phyloP scores from a whole-genome alignment of 2,329 filamentous ascomycete genomes.

The Aspergillus sp. region DNA sequence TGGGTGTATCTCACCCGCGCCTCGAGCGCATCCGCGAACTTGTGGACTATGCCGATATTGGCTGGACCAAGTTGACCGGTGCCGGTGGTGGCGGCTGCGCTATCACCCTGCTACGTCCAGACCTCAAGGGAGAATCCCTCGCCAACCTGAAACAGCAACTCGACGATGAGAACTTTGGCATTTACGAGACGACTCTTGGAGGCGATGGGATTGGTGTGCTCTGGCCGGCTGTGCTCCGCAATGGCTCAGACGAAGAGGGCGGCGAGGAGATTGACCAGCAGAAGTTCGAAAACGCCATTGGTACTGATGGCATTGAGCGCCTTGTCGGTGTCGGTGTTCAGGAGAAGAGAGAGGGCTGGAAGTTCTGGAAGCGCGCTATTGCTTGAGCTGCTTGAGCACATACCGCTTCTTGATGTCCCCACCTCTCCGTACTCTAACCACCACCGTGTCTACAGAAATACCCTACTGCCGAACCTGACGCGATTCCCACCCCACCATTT shows the following conservation, averaged over 20 bases:
- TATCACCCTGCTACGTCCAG: constrained; percentile 82
- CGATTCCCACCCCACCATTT: too few species aligned
- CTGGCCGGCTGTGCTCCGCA: constrained; percentile 88
- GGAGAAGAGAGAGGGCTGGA: constrained; percentile 78
- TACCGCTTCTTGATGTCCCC: not conserved
- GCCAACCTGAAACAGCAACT: constrained; percentile 68
- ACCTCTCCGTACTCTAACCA: not conserved
- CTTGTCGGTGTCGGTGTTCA: constrained; percentile 78
- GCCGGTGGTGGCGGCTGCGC: constrained; percentile 95
- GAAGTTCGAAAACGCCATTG: constrained; percentile 81
- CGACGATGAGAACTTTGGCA: constrained; percentile 73
- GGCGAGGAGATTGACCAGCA: constrained; percentile 94
- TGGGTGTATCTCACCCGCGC: constrained; percentile 93
- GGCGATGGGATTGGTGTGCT: constrained; percentile 93
- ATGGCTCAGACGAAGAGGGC: constrained; percentile 77
- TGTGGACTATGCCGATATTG: constrained; percentile 84
- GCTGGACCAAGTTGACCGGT: constrained; percentile 97
- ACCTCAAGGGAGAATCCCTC: constrained; percentile 61
- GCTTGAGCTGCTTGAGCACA: not conserved
- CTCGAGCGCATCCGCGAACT: constrained; percentile 90
- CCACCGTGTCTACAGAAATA: not conserved
- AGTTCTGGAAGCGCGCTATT: constrained; percentile 70
- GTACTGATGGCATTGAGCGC: constrained; percentile 81
- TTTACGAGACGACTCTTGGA: constrained; percentile 87
- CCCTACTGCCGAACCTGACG: not conserved